Evolutionary conservation across 2,329 filamentous ascomycete genomes (phyloP).

Genomic region (Cladosporium sp.): DNA sequence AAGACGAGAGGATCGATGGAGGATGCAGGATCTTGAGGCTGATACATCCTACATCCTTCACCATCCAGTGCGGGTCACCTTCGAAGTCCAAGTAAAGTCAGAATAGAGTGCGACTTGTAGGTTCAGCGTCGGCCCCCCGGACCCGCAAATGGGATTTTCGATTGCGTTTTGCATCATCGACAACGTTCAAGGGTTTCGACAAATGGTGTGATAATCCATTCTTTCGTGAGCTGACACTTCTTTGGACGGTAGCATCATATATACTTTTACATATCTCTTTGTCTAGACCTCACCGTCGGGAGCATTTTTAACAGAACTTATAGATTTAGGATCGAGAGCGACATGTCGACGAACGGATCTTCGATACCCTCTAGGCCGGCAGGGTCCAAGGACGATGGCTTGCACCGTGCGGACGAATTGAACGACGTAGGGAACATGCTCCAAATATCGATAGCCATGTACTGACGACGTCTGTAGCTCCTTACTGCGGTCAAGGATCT

Average conservation of each 20-base stretch:
- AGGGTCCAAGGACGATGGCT: slow-evolving; percentile 14
- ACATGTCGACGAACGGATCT: slow-evolving; percentile 24
- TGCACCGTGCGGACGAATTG: slow-evolving; percentile 32
- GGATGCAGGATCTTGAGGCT: not conserved
- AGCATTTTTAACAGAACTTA: not conserved
- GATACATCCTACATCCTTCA: too few species aligned
- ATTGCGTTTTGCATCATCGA: not conserved
- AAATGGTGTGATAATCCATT: not conserved
- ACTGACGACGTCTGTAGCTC: slow-evolving; percentile 47
- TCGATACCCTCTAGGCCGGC: slow-evolving; percentile 17
- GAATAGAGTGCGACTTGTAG: not conserved
- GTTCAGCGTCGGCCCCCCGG: not conserved
- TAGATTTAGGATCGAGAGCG: not conserved
- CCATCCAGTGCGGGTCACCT: too few species aligned
- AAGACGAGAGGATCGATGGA: not conserved
- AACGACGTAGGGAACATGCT: slow-evolving; percentile 29
- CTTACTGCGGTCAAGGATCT: slow-evolving; percentile 63
- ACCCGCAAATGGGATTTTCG: not conserved
- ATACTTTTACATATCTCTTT: not conserved
- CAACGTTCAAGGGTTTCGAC: not conserved
- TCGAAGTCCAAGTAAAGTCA: not conserved
- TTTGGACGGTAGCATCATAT: not conserved
- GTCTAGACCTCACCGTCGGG: not conserved
- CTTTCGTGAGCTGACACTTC: not conserved
- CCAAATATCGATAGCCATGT: not conserved